These are phyloP conservation scores for Discostella pseudostelligera DNA, from an alignment of 108 stramenopile species.

Conservation along the genomic window DNA sequence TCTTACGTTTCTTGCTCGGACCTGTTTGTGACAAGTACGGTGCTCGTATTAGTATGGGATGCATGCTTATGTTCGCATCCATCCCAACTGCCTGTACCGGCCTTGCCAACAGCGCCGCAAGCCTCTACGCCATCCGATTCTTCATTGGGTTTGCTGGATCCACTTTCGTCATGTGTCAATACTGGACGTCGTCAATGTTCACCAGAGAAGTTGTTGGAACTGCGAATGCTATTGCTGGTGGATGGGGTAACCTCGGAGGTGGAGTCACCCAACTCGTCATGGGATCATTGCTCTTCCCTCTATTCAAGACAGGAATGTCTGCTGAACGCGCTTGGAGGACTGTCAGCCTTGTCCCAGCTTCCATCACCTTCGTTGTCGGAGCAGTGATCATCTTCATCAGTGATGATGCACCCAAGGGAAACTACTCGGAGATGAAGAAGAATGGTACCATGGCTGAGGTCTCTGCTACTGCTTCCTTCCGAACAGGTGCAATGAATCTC, in stretches of 20 bases:
- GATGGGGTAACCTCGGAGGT: conserved; percentile 84
- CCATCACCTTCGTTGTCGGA: conserved; percentile 52
- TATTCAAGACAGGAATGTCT: conserved; percentile 59
- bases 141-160: conserved; percentile 83
- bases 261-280: conserved; percentile 78
- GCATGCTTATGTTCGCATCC: conserved; percentile 51
- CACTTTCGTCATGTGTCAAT: conserved; percentile 86
- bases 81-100: conserved; percentile 75
- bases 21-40: conserved; percentile 83
- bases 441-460: conserved; percentile 74
- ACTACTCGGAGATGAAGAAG: conserved; percentile 74
- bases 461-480: conserved; percentile 70
- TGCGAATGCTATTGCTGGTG: conserved; percentile 75
- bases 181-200: conserved; percentile 85
- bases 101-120: conserved; percentile 57
- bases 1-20: conserved; percentile 71
- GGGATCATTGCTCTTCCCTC: conserved; percentile 61
- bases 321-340: conserved; percentile 77
- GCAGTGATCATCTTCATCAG: conserved; percentile 47
- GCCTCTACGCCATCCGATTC: conserved; percentile 62
- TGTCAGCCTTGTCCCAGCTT: conserved; percentile 74
- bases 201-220: conserved; percentile 80
- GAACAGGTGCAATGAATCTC: conserved; percentile 65
- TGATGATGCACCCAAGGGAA: conserved; percentile 88
- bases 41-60: conserved; percentile 63